Conservation (phyloP, 768 basidiomycete genomes). For the Suillus subalutaceus region DNA sequence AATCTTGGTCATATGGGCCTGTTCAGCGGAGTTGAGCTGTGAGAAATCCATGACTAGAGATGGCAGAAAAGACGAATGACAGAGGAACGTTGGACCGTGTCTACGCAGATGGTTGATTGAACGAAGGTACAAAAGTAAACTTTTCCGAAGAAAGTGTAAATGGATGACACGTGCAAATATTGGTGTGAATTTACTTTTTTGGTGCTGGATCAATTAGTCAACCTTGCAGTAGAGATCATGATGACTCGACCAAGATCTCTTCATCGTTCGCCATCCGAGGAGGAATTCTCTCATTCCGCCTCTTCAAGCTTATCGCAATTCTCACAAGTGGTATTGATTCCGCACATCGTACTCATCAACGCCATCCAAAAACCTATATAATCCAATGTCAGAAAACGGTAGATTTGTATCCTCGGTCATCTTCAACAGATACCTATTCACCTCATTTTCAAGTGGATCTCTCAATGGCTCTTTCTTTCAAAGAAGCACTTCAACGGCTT, state of each 20-base stretch:
- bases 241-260: slow-evolving; percentile 15
- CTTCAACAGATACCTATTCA: slow-evolving; percentile 23
- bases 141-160: slow-evolving; percentile 5
- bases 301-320: slow-evolving; percentile 6
- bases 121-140: slow-evolving; percentile 15
- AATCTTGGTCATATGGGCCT: slow-evolving; percentile 92
- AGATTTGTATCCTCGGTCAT: slow-evolving; percentile 13
- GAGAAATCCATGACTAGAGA: slow-evolving; percentile 81
- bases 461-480: slow-evolving; percentile 73
- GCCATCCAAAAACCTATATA: slow-evolving; percentile 21
- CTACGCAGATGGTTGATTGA: slow-evolving; percentile 12
- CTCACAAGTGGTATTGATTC: slow-evolving; percentile 19
- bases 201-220: background rate
- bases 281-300: slow-evolving; percentile 8
- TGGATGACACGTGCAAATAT: slow-evolving; percentile 8
- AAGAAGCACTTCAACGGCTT: slow-evolving; percentile 76
- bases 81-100: slow-evolving; percentile 11
- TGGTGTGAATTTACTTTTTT: slow-evolving; percentile 10
- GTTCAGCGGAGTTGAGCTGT: slow-evolving; percentile 84
- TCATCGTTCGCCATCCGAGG: slow-evolving; percentile 9
- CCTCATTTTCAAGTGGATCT: slow-evolving; percentile 38
- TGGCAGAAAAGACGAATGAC: slow-evolving; percentile 7
- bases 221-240: background rate
- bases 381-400: slow-evolving; percentile 20
- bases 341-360: background rate